A percentile compares a stretch with the other conserved stretches of the same genome.
phyloP scores from a whole-genome alignment of 768 basidiomycete species.

The Rhodosporidiobolus sp. region DNA sequence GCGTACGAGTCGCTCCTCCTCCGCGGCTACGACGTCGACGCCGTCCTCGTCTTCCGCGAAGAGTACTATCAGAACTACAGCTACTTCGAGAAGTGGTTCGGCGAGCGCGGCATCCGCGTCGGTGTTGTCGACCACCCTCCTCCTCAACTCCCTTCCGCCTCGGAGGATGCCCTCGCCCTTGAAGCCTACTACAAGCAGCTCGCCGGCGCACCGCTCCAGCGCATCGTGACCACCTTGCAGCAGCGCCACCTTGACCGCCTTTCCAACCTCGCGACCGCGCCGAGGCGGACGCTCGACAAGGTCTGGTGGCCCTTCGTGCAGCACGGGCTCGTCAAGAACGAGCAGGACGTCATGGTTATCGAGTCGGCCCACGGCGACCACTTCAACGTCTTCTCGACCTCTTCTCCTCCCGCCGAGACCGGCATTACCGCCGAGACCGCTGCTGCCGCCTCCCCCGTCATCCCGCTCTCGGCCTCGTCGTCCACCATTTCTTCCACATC shows the following conservation, averaged over 20 bases:
- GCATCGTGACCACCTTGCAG: slow-evolving; percentile 62
- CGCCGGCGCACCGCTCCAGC: slow-evolving; percentile 49
- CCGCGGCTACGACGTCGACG: slow-evolving; percentile 85
- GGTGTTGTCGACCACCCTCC: slow-evolving; percentile 49
- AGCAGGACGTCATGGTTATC: slow-evolving; percentile 77
- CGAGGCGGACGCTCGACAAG: slow-evolving; percentile 66
- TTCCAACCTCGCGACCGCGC: slow-evolving; percentile 72
- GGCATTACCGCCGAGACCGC: neutral
- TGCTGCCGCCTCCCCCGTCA: slow-evolving; percentile 6
- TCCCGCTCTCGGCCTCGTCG: neutral
- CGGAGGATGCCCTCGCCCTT: slow-evolving; percentile 57
- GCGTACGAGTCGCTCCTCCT: slow-evolving; percentile 85
- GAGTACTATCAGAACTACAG: slow-evolving; percentile 82
- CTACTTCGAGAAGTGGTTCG: slow-evolving; percentile 75
- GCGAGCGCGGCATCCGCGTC: slow-evolving; percentile 57
- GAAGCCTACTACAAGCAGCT: slow-evolving; percentile 69
- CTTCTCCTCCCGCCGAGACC: slow-evolving; percentile 26
- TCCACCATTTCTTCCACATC: neutral
- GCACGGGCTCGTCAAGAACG: slow-evolving; percentile 66
- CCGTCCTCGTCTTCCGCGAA: slow-evolving; percentile 77
- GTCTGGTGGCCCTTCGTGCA: slow-evolving; percentile 99
- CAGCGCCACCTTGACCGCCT: slow-evolving; percentile 63
- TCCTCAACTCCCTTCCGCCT: slow-evolving; percentile 7
- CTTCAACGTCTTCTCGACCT: slow-evolving; percentile 66
- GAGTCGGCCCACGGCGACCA: slow-evolving; percentile 85